Evolutionary conservation across 2,329 filamentous ascomycete genomes (phyloP).

Genomic region (Fusarium neocosmosporiellum): DNA sequence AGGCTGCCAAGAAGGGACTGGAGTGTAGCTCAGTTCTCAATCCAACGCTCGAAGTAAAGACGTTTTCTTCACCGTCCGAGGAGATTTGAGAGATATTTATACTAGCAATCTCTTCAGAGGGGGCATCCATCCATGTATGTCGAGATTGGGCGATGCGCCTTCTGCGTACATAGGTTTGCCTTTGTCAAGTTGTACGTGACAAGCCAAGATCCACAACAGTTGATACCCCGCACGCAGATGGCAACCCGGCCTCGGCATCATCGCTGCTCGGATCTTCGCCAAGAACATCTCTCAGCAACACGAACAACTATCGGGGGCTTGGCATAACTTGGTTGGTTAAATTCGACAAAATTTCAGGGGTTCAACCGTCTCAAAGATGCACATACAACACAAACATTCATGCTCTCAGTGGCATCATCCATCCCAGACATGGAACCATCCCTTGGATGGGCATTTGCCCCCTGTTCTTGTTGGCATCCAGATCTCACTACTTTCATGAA

Average conservation of each 20-base stretch:
- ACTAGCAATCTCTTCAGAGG: background rate
- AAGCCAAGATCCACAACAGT: background rate
- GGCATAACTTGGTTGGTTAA: too few species aligned
- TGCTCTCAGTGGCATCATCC: background rate
- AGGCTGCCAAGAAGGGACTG: background rate
- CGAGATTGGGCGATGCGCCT: conserved; percentile 25
- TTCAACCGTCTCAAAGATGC: background rate
- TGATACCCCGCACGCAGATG: background rate
- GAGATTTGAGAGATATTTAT: conserved; percentile 8
- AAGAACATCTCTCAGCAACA: background rate
- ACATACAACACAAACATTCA: background rate
- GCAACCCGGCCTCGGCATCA: background rate
- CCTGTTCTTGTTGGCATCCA: too few species aligned
- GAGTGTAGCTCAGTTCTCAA: background rate
- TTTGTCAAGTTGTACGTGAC: background rate
- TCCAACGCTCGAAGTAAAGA: background rate
- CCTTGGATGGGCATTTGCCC: too few species aligned
- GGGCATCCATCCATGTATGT: background rate
- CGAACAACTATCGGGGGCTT: background rate
- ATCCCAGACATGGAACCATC: background rate
- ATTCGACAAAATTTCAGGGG: background rate
- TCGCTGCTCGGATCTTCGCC: background rate
- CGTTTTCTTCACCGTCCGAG: background rate
- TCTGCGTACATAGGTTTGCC: conserved; percentile 23
- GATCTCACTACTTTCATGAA: too few species aligned